These are phyloP conservation scores for Cytospora mali DNA, from an alignment of 2,329 filamentous ascomycete species.

Conservation along the genomic window DNA sequence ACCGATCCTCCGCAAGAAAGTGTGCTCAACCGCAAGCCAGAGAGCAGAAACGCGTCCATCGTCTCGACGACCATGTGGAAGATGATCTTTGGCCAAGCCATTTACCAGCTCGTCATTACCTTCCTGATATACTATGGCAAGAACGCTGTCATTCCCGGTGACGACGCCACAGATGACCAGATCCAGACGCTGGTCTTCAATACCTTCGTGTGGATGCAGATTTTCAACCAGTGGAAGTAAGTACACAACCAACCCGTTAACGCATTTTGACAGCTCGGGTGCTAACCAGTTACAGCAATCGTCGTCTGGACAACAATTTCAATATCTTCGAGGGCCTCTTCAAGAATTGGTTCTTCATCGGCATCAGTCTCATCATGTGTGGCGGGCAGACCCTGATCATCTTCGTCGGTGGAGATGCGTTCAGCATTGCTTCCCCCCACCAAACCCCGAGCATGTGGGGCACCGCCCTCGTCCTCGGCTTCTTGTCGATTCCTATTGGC, in stretches of 20 bases:
- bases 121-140: constrained; percentile 73
- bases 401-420: constrained; percentile 80
- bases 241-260: constrained; percentile 38
- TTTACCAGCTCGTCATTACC: constrained; percentile 82
- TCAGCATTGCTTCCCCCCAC: constrained; percentile 64
- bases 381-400: constrained; percentile 89
- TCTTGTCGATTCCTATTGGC: constrained; percentile 83
- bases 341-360: constrained; percentile 86
- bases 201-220: constrained; percentile 99
- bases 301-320: constrained; percentile 89
- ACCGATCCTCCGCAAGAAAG: constrained; percentile 86
- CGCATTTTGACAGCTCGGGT: neutral
- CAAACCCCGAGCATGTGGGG: constrained; percentile 82
- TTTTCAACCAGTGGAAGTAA: constrained; percentile 97
- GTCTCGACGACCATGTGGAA: constrained; percentile 98
- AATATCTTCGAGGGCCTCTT: constrained; percentile 92
- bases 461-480: constrained; percentile 80
- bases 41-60: constrained; percentile 58
- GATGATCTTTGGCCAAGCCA: constrained; percentile 92
- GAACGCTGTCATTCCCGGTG: constrained; percentile 39
- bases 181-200: constrained; percentile 90
- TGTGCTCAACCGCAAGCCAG: constrained; percentile 75
- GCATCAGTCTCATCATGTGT: constrained; percentile 84
- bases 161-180: constrained; percentile 47
- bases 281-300: constrained; percentile 60